phyloP scores from a whole-genome alignment of 352 stramenopile genomes.

The Phytopythium cucurbitacearum region DNA sequence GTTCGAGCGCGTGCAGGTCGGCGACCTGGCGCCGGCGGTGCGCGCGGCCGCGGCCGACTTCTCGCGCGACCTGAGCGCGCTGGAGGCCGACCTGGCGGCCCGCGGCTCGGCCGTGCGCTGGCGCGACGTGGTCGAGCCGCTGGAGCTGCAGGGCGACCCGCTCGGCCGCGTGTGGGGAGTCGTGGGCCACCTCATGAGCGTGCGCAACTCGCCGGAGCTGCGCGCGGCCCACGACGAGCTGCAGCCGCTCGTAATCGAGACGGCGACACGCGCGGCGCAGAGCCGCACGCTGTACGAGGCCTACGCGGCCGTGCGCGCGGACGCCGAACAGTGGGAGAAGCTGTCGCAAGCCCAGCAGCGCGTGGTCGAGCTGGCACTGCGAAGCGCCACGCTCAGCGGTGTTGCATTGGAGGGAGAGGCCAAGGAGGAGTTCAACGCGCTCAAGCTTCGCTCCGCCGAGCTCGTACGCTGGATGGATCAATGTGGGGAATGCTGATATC shows the following conservation, averaged over 20 bases:
- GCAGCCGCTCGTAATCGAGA: constrained; percentile 92
- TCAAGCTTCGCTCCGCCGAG: constrained; percentile 91
- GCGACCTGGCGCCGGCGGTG: constrained; percentile 58
- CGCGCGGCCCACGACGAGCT: constrained; percentile 91
- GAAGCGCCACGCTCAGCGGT: constrained; percentile 88
- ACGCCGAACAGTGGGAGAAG: constrained; percentile 48
- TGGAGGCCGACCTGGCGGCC: constrained; percentile 35
- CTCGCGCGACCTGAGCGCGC: constrained; percentile 36
- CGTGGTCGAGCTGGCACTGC: constrained; percentile 88
- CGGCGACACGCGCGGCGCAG: constrained; percentile 90
- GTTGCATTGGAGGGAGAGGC: constrained; percentile 90
- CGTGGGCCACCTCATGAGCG: constrained; percentile 95
- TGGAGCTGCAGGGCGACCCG: constrained; percentile 91
- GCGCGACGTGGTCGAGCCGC: constrained; percentile 84
- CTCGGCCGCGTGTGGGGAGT: constrained; percentile 94
- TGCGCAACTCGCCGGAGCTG: constrained; percentile 95
- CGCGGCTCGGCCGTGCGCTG: constrained; percentile 50
- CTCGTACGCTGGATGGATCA: constrained; percentile 43
- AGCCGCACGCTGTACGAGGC: constrained; percentile 91
- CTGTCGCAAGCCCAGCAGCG: constrained; percentile 67
- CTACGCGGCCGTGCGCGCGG: constrained; percentile 68
- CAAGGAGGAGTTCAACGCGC: constrained; percentile 95
- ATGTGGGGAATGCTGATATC: too few relatives aligned
- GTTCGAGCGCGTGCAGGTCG: constrained; percentile 60
- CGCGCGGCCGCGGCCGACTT: constrained; percentile 43